Conservation (phyloP, 805 yeast species). For the Phaffomyces antillensis region DNA sequence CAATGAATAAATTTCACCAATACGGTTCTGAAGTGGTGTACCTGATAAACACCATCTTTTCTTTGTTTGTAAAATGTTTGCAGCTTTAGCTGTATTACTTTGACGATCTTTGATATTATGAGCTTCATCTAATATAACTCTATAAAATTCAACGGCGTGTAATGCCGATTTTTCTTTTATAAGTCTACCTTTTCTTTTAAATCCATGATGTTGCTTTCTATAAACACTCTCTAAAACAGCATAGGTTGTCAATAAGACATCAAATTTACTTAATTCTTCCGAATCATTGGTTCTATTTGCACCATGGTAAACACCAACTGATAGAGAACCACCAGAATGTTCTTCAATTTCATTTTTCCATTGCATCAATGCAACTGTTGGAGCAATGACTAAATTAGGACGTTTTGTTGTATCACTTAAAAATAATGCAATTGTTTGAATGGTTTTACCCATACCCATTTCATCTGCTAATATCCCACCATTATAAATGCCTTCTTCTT, state of each 20-base stretch:
- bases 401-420: constrained; percentile 57
- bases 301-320: constrained; percentile 77
- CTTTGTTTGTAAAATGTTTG: constrained; percentile 60
- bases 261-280: constrained; percentile 53
- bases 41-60: constrained; percentile 93
- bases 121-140: constrained; percentile 93
- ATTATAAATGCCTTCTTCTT: constrained; percentile 68
- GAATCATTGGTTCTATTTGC: constrained; percentile 54
- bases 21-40: constrained; percentile 92
- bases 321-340: constrained; percentile 68
- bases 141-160: constrained; percentile 67
- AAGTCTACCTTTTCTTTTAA: constrained; percentile 60
- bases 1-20: constrained; percentile 92
- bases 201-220: constrained; percentile 79
- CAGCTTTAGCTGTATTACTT: constrained; percentile 90
- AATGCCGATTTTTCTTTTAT: constrained; percentile 71
- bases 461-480: constrained; percentile 98
- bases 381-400: constrained; percentile 90
- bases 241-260: constrained; percentile 86
- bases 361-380: constrained; percentile 97
- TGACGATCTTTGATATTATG: constrained; percentile 95
- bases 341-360: constrained; percentile 91
- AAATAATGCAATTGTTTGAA: constrained; percentile 87
- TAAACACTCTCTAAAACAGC: constrained; percentile 84
- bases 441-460: constrained; percentile 99